Conservation (phyloP, 2,329 filamentous ascomycete species). For the Coniochaeta pulveracea region DNA sequence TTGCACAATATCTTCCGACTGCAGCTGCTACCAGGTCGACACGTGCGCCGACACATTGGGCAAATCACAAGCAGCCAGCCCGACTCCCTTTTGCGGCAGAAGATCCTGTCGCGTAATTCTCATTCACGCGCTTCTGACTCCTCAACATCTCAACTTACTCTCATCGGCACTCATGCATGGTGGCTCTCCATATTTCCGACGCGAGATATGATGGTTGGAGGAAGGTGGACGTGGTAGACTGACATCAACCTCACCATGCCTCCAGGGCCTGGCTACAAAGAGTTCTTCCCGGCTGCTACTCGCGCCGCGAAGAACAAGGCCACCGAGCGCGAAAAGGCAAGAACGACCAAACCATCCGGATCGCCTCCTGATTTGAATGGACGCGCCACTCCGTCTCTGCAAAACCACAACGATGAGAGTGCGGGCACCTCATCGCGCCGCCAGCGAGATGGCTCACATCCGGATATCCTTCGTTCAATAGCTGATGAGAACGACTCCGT, state of each 20-base stretch:
- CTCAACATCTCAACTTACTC: constrained; percentile 8
- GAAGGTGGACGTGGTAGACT: constrained; percentile 39
- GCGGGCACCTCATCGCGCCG: constrained; percentile 19
- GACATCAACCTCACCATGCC: constrained; percentile 52
- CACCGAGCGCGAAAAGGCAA: constrained; percentile 51
- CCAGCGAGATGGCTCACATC: constrained; percentile 20
- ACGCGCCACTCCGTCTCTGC: constrained; percentile 11
- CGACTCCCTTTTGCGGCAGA: constrained; percentile 5
- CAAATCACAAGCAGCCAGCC: constrained; percentile 2
- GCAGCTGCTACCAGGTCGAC: no score
- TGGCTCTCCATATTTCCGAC: constrained; percentile 18
- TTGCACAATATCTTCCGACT: no score
- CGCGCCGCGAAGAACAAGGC: constrained; percentile 48
- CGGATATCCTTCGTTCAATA: constrained; percentile 23
- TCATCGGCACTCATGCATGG: constrained; percentile 23
- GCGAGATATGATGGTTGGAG: constrained; percentile 45
- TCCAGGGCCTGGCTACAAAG: constrained; percentile 65
- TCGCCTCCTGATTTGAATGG: constrained; percentile 14
- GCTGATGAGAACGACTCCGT: constrained; percentile 47
- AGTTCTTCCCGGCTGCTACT: constrained; percentile 76
- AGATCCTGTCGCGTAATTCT: constrained; percentile 21
- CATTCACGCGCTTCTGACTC: constrained; percentile 6
- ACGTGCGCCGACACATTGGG: no score
- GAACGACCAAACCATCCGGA: constrained; percentile 28
- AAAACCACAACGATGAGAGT: constrained; percentile 10